Base-by-base conservation (phyloP, 352 stramenopile species). In the Blastocystis sp. region DNA sequence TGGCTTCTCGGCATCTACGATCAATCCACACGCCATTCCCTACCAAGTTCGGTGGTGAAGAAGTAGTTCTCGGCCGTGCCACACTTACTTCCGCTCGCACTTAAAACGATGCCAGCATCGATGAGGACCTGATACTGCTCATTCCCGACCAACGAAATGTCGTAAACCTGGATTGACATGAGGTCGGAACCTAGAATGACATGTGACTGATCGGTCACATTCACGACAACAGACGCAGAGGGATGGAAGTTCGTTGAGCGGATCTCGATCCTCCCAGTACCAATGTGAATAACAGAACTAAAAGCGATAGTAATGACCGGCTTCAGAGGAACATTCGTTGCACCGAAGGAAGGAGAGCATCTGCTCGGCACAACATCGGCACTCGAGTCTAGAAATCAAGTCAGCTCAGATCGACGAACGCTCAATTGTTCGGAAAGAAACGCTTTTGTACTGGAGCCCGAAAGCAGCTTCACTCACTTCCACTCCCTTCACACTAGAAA, bases 71-170 rank as follows among this genome's bases (percentile, higher is more conserved):
- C 24, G 34, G 16, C 39, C 7, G 70, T 62, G 8, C 70, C 39
- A 43, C 70, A 81, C 70, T 81, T 81, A 26, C 70, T 81, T 63
- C 70, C 70, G 24, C 70, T 81, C 18, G 50, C 41, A 26, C 70
- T 81, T 30, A 63, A 53, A 20, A 63, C 70, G 20, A 81, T 41
- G 6, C 70, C 43, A 24, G 70, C 70, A 41, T 63, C 20, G 37
- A 81, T 47, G 7, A 62, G 50, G 45, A 81, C 70, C 37, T 81
- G 70, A 20, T 81, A 81, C 45, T 65, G 24, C 43, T 81, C 37
- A 18, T 47, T 62, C 34, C 70, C 70, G 13, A 62, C 45, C 11
- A 81, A 26, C 11, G 9, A 45, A n/a, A 81, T 4, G 70, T 65
- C 70, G 55, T 45, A 81, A 26, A 81, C 43, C 3, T 41, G 9